A percentile compares a stretch with the other conserved stretches of the same genome.
Conservation (phyloP, 2,329 filamentous ascomycete species). For the Exophiala aquamarina region DNA sequence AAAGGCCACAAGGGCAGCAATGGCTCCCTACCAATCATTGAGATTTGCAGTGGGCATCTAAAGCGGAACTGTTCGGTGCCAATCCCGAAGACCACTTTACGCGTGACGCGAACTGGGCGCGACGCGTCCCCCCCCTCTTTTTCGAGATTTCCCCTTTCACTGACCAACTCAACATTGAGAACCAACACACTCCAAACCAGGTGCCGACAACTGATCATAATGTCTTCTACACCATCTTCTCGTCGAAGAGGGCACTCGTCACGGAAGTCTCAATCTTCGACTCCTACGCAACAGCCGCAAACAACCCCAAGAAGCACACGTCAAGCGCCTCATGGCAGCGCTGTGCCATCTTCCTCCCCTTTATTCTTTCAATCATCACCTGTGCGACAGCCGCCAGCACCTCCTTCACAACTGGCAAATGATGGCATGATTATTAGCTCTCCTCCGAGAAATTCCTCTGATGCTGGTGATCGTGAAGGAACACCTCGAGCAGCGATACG, state of each 20-base stretch:
- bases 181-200: neutral
- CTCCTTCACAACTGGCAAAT: conserved; percentile 33
- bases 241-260: conserved; percentile 42
- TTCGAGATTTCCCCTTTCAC: too few species aligned
- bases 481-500: conserved; percentile 42
- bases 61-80: too few species aligned
- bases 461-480: conserved; percentile 42
- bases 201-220: conserved; percentile 1
- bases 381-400: conserved; percentile 40
- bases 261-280: conserved; percentile 40
- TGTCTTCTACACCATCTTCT: conserved; percentile 43
- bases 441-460: conserved; percentile 42
- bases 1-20: too few species aligned
- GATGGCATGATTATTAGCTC: conserved; percentile 49
- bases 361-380: conserved; percentile 72
- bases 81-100: conserved; percentile 31
- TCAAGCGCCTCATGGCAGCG: conserved; percentile 32
- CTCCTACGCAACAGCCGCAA: conserved; percentile 35
- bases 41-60: too few species aligned
- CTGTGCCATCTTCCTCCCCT: conserved; percentile 70
- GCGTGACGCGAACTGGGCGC: conserved; percentile 28
- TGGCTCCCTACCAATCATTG: too few species aligned
- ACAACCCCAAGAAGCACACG: conserved; percentile 35
- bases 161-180: too few species aligned
- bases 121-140: conserved; percentile 13